A percentile compares a stretch with the other conserved stretches of the same genome.
phyloP scores from a whole-genome alignment of 768 basidiomycete genomes.

The Pleurotus tuoliensis region DNA sequence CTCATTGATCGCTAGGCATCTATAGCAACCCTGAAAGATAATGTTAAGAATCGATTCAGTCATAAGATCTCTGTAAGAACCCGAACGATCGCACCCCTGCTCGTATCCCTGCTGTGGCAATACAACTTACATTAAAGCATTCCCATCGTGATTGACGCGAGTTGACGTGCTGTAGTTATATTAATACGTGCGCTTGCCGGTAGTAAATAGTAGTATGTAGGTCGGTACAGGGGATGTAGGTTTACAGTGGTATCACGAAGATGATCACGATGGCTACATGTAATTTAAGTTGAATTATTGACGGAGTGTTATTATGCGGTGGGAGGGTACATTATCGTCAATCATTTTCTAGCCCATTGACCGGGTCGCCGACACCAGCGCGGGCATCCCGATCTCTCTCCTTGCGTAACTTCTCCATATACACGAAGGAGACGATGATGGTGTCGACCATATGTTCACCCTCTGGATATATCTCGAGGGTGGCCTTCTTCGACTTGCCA shows the following conservation, averaged over 20 bases:
- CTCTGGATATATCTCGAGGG: constrained; percentile 23
- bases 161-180: too few relatives aligned
- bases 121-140: neutral
- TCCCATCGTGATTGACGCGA: neutral
- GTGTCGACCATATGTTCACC: constrained; percentile 26
- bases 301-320: too few relatives aligned
- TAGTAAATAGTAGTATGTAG: too few relatives aligned
- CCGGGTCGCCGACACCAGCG: constrained; percentile 5
- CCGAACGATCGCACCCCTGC: neutral
- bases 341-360: neutral
- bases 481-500: constrained; percentile 13
- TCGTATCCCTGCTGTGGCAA: neutral
- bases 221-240: too few relatives aligned
- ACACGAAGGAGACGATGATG: constrained; percentile 28
- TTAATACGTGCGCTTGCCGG: too few relatives aligned
- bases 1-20: neutral
- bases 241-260: too few relatives aligned
- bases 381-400: constrained; percentile 11
- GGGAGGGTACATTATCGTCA: too few relatives aligned
- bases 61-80: neutral
- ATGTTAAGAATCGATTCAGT: neutral
- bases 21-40: neutral
- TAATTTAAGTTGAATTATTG: too few relatives aligned
- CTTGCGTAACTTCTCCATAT: constrained; percentile 24
- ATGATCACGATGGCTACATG: too few relatives aligned